phyloP scores from a whole-genome alignment of 1,284 basidiomycete genomes.

The Xerocomus amazonicus region DNA sequence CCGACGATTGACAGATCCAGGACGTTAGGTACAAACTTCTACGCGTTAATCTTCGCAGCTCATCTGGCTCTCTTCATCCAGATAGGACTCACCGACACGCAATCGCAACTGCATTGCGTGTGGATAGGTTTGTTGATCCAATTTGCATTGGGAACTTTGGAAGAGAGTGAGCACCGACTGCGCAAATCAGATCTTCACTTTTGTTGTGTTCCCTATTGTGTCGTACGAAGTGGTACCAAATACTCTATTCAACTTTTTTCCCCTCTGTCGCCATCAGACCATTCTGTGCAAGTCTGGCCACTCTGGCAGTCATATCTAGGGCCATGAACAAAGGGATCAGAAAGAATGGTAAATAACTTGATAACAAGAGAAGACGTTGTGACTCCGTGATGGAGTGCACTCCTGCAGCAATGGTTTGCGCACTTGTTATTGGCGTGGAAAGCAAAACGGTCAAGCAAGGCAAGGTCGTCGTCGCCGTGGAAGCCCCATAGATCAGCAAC shows the following conservation, averaged over 20 bases:
- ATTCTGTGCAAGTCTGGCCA: conserved; percentile 14
- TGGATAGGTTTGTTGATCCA: too few relatives aligned
- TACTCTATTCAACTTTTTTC: conserved; percentile 20
- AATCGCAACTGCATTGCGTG: too few relatives aligned
- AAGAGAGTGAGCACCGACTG: too few relatives aligned
- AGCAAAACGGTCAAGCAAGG: conserved; percentile 66
- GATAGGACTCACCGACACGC: too few relatives aligned
- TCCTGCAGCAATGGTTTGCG: conserved; percentile 32
- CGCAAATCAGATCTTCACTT: too few relatives aligned
- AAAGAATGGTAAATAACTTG: conserved; percentile 75
- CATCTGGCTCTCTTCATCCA: too few relatives aligned
- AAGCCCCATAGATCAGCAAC: conserved; percentile 72
- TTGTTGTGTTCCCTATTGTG: too few relatives aligned
- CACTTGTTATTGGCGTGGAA: conserved; percentile 38
- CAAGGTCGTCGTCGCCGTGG: conserved; percentile 72
- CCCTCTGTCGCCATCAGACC: conserved; percentile 1
- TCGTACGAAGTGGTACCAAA: too few relatives aligned
- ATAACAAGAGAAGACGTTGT: conserved; percentile 55
- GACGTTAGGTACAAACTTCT: too few relatives aligned
- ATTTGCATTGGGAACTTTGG: too few relatives aligned
- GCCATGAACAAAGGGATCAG: conserved; percentile 68
- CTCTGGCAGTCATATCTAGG: conserved; percentile 62
- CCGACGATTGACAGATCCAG: too few relatives aligned
- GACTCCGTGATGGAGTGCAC: conserved; percentile 40
- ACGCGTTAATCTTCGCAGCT: too few relatives aligned